These are phyloP conservation scores for Rubroshorea leprosula DNA, from an alignment of 345 rosid genomes.

Conservation along the genomic window DNA sequence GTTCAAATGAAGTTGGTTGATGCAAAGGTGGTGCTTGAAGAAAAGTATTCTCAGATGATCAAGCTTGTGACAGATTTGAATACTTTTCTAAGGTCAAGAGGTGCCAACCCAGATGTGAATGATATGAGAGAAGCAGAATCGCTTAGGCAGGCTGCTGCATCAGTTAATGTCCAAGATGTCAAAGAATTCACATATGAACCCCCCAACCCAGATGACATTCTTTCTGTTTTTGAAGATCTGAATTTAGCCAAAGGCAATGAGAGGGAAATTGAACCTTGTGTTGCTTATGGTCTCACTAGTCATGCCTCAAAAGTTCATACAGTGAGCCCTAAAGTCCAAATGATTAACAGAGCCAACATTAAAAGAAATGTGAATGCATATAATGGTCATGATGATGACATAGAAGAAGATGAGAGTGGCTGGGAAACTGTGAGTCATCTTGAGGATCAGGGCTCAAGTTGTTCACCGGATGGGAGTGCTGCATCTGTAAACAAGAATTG, in stretches of 20 bases:
- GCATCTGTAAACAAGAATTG: conserved; percentile 42
- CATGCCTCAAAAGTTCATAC: conserved; percentile 39
- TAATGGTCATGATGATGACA: conserved; percentile 34
- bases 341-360: conserved; percentile 19
- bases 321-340: conserved; percentile 41
- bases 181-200: conserved; percentile 55
- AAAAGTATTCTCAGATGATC: conserved; percentile 39
- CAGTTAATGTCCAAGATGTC: conserved; percentile 40
- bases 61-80: conserved; percentile 49
- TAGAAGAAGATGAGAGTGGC: conserved; percentile 87
- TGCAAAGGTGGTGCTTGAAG: conserved; percentile 53
- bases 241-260: conserved; percentile 28
- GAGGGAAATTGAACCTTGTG: conserved; percentile 25
- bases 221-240: conserved; percentile 51
- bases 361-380: conserved; percentile 28
- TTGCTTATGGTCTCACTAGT: conserved; percentile 31
- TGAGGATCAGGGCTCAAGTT: conserved; percentile 78
- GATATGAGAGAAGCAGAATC: conserved; percentile 31
- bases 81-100: conserved; percentile 35
- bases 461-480: conserved; percentile 57
- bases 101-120: conserved; percentile 19
- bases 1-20: conserved; percentile 80
- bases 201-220: conserved; percentile 47
- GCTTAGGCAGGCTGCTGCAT: conserved; percentile 40
- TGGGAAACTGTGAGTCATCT: conserved; percentile 96